Evolutionary conservation across 1,139 yeast genomes (phyloP), one percentile per base, ranked within the genome.

Genomic region (Schwanniomyces etchellsii): DNA sequence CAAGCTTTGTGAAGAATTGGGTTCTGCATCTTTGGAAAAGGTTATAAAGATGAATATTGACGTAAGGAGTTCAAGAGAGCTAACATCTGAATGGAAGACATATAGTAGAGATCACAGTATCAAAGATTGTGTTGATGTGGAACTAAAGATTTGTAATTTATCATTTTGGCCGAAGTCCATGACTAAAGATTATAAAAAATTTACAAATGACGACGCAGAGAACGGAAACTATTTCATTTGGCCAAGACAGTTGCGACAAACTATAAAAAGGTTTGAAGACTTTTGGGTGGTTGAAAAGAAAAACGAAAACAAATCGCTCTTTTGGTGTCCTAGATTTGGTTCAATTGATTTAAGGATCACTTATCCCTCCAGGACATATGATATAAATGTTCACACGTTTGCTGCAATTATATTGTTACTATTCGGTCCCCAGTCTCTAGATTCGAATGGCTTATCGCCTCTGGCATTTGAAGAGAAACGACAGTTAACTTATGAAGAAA

Each of bases 41-140:
- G 69, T 89, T 26, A 91, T 86, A 48, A 88, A 86, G 31, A 91
- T 91, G 98, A 78, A 88, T 45, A 74, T 77, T 43, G 97, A 91
- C 50, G 78, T 89, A 40, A 74, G 74, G 39, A 64, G 73, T 37
- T 82, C 94, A 1, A 65, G 65, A 32, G 88, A 78, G 26, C 53
- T 77, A 13, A 72, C 82, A 22, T 43, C 52, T 5, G 81, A 70
- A 14, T 82, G 81, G 70, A 62, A 52, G 36, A 52, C 44, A 16
- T 40, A 45, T 33, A 40, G 40, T 15, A 18, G n/a, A n/a, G 35
- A 39, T n/a, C 36, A 45, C 9, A 38, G 41, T 14, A 53, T 58
- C 14, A 43, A 42, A 16, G 35, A 45, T 10, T 28, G 50, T 1
- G 42, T 59, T 14, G 63, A 57, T 15, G 60, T 79, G 43, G 80